A percentile compares a stretch with the other conserved stretches of the same genome.
Conservation (phyloP, 176 grass and related monocot species). For the Bonia amplexicaulis region DNA sequence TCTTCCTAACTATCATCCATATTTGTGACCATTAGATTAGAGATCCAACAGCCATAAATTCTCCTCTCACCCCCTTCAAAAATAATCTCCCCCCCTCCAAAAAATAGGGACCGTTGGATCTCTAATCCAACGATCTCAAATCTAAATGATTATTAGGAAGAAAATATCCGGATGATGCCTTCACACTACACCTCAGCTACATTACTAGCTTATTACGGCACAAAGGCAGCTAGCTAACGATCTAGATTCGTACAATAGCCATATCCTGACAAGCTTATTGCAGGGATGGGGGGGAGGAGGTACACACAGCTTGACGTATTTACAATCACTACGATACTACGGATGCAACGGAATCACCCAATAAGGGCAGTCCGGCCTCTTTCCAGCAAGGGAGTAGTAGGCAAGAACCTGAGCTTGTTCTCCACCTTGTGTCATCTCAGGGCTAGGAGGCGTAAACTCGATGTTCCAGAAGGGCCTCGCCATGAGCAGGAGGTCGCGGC, state of each 20-base stretch:
- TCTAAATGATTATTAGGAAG: no score
- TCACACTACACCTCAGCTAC: conserved; percentile 36
- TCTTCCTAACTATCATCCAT: no score
- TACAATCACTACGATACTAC: conserved; percentile 58
- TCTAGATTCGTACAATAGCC: conserved; percentile 14
- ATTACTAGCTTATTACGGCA: conserved; percentile 40
- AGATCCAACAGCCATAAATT: no score
- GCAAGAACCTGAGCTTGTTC: conserved; percentile 70
- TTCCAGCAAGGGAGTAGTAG: conserved; percentile 82
- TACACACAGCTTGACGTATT: conserved; percentile 32
- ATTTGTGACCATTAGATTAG: no score
- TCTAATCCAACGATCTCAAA: no score
- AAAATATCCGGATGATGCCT: no score
- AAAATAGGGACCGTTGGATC: no score
- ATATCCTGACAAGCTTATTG: conserved; percentile 4
- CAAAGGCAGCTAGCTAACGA: conserved; percentile 19
- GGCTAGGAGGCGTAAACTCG: conserved; percentile 58
- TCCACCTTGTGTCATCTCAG: conserved; percentile 24
- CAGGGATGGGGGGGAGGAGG: not conserved
- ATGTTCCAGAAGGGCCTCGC: conserved; percentile 87
- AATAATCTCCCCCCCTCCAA: no score
- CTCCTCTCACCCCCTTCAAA: no score
- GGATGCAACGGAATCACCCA: conserved; percentile 69
- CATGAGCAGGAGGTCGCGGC: conserved; percentile 64
- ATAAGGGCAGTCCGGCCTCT: conserved; percentile 60